A percentile compares a stretch with the other conserved stretches of the same genome.
These are phyloP conservation scores for Xylaria scruposa DNA, from an alignment of 495 filamentous ascomycete genomes.

Conservation along the genomic window DNA sequence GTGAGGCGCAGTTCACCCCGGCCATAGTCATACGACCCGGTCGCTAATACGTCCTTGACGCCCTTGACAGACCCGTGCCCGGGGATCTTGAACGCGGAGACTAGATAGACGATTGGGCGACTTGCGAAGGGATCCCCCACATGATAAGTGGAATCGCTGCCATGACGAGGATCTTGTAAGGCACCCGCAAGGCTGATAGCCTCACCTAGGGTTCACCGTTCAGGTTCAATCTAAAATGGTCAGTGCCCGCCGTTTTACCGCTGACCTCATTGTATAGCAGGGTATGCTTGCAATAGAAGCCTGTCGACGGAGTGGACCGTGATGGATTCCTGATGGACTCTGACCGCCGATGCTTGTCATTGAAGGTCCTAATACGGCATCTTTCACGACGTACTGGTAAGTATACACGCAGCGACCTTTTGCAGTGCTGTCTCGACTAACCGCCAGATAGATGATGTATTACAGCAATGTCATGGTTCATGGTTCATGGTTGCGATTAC, in stretches of 20 bases:
- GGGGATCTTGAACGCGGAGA: slow-evolving; percentile 19
- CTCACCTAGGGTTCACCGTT: slow-evolving; percentile 17
- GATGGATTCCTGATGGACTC: slow-evolving; percentile 13
- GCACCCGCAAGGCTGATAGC: slow-evolving; percentile 38
- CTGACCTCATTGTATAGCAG: slow-evolving; percentile 12
- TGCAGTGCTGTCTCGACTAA: slow-evolving; percentile 1
- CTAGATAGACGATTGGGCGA: slow-evolving; percentile 39
- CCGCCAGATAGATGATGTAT: not conserved
- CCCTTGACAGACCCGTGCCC: slow-evolving; percentile 12
- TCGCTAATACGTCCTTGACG: slow-evolving; percentile 11
- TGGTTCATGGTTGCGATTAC: slow-evolving; percentile 10
- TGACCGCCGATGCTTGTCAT: slow-evolving; percentile 1
- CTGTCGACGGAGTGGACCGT: slow-evolving; percentile 13
- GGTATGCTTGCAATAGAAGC: not conserved
- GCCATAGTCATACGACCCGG: slow-evolving; percentile 35
- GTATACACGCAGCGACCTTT: not conserved
- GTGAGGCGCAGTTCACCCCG: slow-evolving; percentile 37
- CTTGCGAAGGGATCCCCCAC: slow-evolving; percentile 40
- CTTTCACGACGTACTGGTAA: not conserved
- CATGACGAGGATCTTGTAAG: slow-evolving; percentile 29
- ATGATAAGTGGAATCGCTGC: slow-evolving; percentile 21
- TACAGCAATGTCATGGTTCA: not conserved
- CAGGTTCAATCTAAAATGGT: not conserved
- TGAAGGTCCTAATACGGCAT: slow-evolving; percentile 13
- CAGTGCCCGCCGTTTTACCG: slow-evolving; percentile 3